phyloP scores from a whole-genome alignment of 768 basidiomycete species.

The Trametes meyenii region DNA sequence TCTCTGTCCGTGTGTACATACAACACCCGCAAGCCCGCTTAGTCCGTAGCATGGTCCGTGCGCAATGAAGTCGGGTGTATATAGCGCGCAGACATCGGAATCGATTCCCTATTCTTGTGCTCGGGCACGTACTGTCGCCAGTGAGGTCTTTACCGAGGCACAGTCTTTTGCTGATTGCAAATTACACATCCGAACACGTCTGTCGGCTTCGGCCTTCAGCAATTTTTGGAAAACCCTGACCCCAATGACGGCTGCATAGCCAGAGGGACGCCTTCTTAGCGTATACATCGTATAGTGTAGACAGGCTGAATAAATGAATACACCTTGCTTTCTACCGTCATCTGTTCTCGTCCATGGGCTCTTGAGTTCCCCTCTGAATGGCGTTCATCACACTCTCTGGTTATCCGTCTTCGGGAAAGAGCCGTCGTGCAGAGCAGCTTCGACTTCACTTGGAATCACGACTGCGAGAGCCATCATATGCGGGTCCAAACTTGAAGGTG shows the following conservation, averaged over 20 bases:
- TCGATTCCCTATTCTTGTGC: slow-evolving; percentile 68
- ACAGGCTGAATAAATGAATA: no score
- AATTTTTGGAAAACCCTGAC: slow-evolving; percentile 76
- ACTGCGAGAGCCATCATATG: slow-evolving; percentile 51
- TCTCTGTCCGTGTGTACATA: no score
- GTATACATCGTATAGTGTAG: no score
- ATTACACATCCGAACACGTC: slow-evolving; percentile 97
- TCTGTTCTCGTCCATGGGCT: background rate
- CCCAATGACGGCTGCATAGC: slow-evolving; percentile 19
- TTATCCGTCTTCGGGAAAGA: slow-evolving; percentile 88
- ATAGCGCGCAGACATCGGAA: slow-evolving; percentile 36
- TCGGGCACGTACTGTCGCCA: slow-evolving; percentile 94
- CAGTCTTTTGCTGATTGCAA: slow-evolving; percentile 97
- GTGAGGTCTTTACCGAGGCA: slow-evolving; percentile 96
- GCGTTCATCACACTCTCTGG: slow-evolving; percentile 91
- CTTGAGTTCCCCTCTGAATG: slow-evolving; percentile 47
- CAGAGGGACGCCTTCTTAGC: slow-evolving; percentile 22
- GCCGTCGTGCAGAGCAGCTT: slow-evolving; percentile 69
- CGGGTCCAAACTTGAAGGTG: slow-evolving; percentile 51
- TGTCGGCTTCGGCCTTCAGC: slow-evolving; percentile 85
- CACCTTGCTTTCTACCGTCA: slow-evolving; percentile 9
- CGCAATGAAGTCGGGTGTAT: slow-evolving; percentile 41
- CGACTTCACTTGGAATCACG: slow-evolving; percentile 54
- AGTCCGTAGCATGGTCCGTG: slow-evolving; percentile 52
- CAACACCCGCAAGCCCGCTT: slow-evolving; percentile 9